Base-by-base conservation (phyloP, 306 rosid species). In the Cicer bijugum region DNA sequence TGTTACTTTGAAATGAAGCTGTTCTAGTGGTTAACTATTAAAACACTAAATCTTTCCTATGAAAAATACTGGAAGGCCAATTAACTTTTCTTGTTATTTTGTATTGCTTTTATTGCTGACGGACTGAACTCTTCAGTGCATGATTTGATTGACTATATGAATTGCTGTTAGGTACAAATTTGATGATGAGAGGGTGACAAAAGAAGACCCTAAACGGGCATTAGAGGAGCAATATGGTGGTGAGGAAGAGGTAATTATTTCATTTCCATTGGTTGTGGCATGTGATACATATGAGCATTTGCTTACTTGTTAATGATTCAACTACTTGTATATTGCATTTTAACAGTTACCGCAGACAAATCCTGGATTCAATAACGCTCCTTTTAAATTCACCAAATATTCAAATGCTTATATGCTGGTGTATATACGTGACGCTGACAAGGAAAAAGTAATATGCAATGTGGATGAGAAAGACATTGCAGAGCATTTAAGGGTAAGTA, bases 381-480 rank as follows among this genome's bases (percentile, higher is more conserved):
- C 96, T 65, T 95, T 92, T 80, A 95, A 92, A 77, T 95, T 95
- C 75, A 95, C 99, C 62, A 95, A 95, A 69, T 95, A 91, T 75
- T 95, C 99, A 75, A 95, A 95, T 75, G 99, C 99, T 23, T 95
- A 95, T 72, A 95, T 95, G 99, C 96, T 95, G 78, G 99, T 95
- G 73, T 95, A 95, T 70, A 92, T 95, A 38, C 99, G 99, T 51
- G 99, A 95, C 76, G 85, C 91, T 84, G 99, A 95, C 91, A 95
- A 78, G 86, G 99, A 95, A 61, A 91, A 95, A 85, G 87, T 95
- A 81, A 90, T 95, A 75, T 95, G 99, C 83, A 89, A 91, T 67
- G 99, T 91, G 74, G 99, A 92, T 76, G 99, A 95, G 89, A 92
- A 90, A 84, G 99, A 95, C 83, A 91, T 95, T 55, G 97, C 99